Evolutionary conservation across 495 filamentous ascomycete species (phyloP).

Genomic region (Poronia punctata): DNA sequence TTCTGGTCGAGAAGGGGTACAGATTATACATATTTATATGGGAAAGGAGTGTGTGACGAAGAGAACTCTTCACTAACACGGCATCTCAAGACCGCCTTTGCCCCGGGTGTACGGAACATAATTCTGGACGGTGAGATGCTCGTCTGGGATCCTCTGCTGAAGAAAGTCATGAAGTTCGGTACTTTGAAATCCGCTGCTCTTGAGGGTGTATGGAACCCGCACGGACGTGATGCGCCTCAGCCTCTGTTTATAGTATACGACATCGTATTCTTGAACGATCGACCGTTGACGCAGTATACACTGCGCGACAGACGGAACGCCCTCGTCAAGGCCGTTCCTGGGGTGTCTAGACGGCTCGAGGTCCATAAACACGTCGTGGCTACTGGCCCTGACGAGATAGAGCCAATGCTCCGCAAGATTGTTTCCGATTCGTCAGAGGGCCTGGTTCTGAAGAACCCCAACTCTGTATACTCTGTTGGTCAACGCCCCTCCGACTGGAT

Average conservation of each 20-base stretch:
- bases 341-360: slow-evolving; percentile 69
- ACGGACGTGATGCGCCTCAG: slow-evolving; percentile 57
- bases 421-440: slow-evolving; percentile 87
- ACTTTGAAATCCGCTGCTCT: slow-evolving; percentile 89
- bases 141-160: slow-evolving; percentile 87
- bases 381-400: slow-evolving; percentile 61
- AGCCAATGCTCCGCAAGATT: slow-evolving; percentile 69
- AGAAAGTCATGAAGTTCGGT: slow-evolving; percentile 82
- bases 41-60: slow-evolving; percentile 60
- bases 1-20: slow-evolving; percentile 98
- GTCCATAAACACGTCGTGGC: slow-evolving; percentile 70
- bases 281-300: slow-evolving; percentile 70
- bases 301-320: slow-evolving; percentile 76
- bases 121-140: slow-evolving; percentile 98
- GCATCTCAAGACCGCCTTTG: slow-evolving; percentile 72
- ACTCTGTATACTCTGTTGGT: slow-evolving; percentile 78
- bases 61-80: slow-evolving; percentile 72
- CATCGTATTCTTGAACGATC: slow-evolving; percentile 80
- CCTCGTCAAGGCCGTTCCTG: slow-evolving; percentile 56
- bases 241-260: slow-evolving; percentile 85
- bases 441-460: slow-evolving; percentile 88
- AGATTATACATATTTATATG: slow-evolving; percentile 94
- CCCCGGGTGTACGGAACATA: slow-evolving; percentile 66
- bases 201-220: slow-evolving; percentile 65
- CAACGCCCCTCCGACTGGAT: slow-evolving; percentile 96